phyloP scores from a whole-genome alignment of 1,284 basidiomycete species.

The Malassezia brasiliensis region DNA sequence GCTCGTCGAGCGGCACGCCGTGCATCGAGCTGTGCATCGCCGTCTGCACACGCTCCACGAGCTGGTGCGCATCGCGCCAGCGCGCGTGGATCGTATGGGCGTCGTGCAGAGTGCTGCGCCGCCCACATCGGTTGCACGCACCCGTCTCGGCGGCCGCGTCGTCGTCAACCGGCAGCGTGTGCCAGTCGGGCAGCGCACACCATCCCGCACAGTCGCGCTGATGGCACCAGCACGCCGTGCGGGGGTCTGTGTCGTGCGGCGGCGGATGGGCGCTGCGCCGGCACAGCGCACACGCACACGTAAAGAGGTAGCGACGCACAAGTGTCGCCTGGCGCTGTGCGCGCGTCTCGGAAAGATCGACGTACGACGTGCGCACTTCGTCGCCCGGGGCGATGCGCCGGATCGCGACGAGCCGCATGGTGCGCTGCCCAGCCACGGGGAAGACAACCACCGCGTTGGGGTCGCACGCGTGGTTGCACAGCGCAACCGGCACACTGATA shows the following conservation, averaged over 20 bases:
- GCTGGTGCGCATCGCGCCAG: neutral
- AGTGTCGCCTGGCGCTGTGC: conserved; percentile 57
- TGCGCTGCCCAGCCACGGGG: conserved; percentile 51
- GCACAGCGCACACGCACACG: conserved; percentile 61
- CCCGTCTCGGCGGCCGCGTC: neutral
- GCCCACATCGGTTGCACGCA: conserved; percentile 51
- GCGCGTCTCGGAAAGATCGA: conserved; percentile 66
- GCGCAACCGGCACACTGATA: conserved; percentile 65
- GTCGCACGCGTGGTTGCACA: conserved; percentile 81
- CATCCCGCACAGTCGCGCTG: conserved; percentile 30
- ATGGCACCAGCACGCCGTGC: conserved; percentile 60
- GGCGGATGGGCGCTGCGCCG: conserved; percentile 43
- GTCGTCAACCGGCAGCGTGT: conserved; percentile 48
- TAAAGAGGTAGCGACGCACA: conserved; percentile 67
- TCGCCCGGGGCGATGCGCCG: conserved; percentile 49
- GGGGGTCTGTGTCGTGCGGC: conserved; percentile 55
- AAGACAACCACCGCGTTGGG: conserved; percentile 86
- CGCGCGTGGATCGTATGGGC: conserved; percentile 27
- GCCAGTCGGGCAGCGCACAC: conserved; percentile 18
- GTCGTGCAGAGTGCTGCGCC: conserved; percentile 52
- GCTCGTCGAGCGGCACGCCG: neutral
- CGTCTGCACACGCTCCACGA: neutral
- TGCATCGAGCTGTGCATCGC: neutral
- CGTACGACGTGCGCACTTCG: conserved; percentile 60
- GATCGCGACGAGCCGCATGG: conserved; percentile 55